Conservation (phyloP, 2,329 filamentous ascomycete species). For the Talaromyces sp. region DNA sequence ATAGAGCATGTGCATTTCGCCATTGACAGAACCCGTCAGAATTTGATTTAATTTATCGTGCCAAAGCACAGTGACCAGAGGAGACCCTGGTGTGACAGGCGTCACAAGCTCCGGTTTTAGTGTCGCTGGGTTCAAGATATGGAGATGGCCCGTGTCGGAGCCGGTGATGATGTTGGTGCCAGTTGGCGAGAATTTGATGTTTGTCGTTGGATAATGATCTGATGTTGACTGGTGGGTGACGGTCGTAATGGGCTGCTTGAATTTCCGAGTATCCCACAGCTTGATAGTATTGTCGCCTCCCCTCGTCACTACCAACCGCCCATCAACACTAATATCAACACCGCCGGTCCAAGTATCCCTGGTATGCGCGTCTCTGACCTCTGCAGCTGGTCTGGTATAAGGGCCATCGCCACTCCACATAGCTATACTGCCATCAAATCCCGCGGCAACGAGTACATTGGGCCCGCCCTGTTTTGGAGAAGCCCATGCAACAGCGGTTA, state of each 20-base stretch:
- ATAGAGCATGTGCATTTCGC: constrained; percentile 85
- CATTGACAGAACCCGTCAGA: constrained; percentile 85
- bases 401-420: constrained; percentile 92
- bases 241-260: constrained; percentile 81
- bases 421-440: constrained; percentile 81
- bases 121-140: constrained; percentile 91
- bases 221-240: constrained; percentile 77
- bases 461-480: constrained; percentile 69
- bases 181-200: constrained; percentile 84
- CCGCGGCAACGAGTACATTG: constrained; percentile 74
- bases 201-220: constrained; percentile 74
- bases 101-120: constrained; percentile 79
- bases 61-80: constrained; percentile 83
- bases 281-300: constrained; percentile 93
- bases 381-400: constrained; percentile 73
- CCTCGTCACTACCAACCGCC: constrained; percentile 81
- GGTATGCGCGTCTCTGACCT: constrained; percentile 78
- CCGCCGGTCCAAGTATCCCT: constrained; percentile 87
- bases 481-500: constrained; percentile 90
- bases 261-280: constrained; percentile 94
- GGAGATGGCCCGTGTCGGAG: constrained; percentile 76
- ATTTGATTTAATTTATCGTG: constrained; percentile 96
- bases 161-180: constrained; percentile 83
- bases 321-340: constrained; percentile 84
- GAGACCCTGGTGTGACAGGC: constrained; percentile 77